These are phyloP conservation scores for Syncephalastrum racemosum DNA, from an alignment of 371 early-diverging fungal species.

Conservation along the genomic window DNA sequence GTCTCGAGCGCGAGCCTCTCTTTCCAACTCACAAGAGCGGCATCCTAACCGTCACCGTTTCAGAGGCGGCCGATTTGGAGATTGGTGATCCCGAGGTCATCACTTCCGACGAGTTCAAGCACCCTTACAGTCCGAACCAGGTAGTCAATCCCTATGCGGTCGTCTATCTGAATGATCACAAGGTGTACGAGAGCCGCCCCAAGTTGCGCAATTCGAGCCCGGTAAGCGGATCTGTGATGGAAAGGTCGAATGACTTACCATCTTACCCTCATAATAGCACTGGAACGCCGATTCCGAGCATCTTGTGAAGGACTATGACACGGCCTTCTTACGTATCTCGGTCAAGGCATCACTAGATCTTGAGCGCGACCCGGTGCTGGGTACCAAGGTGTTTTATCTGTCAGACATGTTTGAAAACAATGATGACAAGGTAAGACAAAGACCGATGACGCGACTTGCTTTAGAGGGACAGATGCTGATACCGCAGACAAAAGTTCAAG, in stretches of 20 bases:
- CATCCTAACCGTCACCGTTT: slow-evolving; percentile 22
- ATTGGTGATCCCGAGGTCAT: slow-evolving; percentile 30
- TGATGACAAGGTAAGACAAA: slow-evolving; percentile 20
- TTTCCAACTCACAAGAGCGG: slow-evolving; percentile 16
- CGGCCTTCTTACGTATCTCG: slow-evolving; percentile 27
- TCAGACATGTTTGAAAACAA: slow-evolving; percentile 23
- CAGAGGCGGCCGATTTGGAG: slow-evolving; percentile 31
- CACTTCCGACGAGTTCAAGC: slow-evolving; percentile 23
- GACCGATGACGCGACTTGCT: background rate
- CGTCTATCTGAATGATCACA: slow-evolving; percentile 32
- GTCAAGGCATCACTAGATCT: slow-evolving; percentile 29
- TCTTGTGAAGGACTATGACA: slow-evolving; percentile 27
- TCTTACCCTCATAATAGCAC: slow-evolving; percentile 17
- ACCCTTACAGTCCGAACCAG: slow-evolving; percentile 27
- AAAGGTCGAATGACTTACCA: background rate
- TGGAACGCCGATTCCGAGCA: slow-evolving; percentile 37
- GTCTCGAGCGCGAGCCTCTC: slow-evolving; percentile 11
- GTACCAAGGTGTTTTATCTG: slow-evolving; percentile 24
- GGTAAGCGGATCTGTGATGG: slow-evolving; percentile 15
- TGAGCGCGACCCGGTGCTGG: slow-evolving; percentile 38
- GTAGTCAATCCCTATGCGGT: slow-evolving; percentile 35
- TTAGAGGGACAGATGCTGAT: background rate
- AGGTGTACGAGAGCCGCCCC: slow-evolving; percentile 25
- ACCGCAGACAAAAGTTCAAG: slow-evolving; percentile 15
- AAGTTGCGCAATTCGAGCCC: slow-evolving; percentile 30